A percentile compares a stretch with the other conserved stretches of the same genome.
phyloP scores from a whole-genome alignment of 192 early-diverging fungal species.

The Obelidium mucronatum region DNA sequence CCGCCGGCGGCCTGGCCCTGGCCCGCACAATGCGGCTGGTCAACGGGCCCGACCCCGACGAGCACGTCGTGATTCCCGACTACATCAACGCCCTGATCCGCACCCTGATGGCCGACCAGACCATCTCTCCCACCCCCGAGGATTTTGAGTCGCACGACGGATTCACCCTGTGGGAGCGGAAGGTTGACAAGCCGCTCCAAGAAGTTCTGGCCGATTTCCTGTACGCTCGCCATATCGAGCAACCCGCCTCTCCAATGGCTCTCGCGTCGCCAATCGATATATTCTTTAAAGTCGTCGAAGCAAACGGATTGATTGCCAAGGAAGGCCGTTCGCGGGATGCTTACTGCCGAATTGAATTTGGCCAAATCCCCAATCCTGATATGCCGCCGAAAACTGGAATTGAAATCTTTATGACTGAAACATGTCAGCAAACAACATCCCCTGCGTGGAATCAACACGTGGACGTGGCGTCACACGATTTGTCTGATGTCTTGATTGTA shows the following conservation, averaged over 20 bases:
- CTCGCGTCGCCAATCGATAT: constrained; percentile 33
- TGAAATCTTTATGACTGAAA: constrained; percentile 55
- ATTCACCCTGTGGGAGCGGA: constrained; percentile 47
- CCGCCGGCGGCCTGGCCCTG: constrained; percentile 15
- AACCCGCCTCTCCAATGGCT: not conserved
- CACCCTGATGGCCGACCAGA: constrained; percentile 45
- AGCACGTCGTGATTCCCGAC: constrained; percentile 48
- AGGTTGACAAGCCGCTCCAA: constrained; percentile 37
- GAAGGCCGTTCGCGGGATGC: constrained; percentile 56
- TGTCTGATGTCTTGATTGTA: constrained; percentile 50
- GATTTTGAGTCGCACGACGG: constrained; percentile 54
- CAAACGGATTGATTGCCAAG: constrained; percentile 57
- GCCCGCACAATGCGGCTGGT: not conserved
- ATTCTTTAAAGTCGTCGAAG: constrained; percentile 60
- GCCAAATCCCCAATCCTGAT: constrained; percentile 37
- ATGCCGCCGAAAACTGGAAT: constrained; percentile 17
- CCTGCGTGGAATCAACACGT: constrained; percentile 63
- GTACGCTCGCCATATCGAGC: constrained; percentile 39
- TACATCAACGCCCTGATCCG: constrained; percentile 55
- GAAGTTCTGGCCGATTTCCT: constrained; percentile 54
- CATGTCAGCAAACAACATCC: constrained; percentile 34
- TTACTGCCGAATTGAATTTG: constrained; percentile 62
- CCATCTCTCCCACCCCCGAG: constrained; percentile 50
- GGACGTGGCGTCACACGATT: constrained; percentile 34
- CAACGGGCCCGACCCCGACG: not conserved